Conservation (phyloP, 305 asterid genomes). For the Fraxinus platypoda region DNA sequence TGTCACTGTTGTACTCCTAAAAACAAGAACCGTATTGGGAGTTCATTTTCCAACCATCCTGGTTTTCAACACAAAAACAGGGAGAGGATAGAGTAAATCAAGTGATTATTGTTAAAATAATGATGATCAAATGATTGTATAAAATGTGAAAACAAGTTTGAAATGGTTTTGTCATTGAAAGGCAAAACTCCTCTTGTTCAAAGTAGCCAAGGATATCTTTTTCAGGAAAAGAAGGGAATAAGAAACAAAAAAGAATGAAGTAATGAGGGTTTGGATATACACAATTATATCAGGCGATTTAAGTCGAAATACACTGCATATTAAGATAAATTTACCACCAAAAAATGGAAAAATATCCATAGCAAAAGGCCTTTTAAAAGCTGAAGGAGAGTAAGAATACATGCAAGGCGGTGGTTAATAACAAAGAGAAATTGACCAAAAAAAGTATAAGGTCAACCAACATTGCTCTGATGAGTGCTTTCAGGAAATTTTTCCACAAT, state of each 20-base stretch:
- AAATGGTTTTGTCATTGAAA: neutral
- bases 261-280: neutral
- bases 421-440: slow-evolving; percentile 1
- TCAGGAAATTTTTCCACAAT: slow-evolving; percentile 5
- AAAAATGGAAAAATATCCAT: neutral
- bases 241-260: neutral
- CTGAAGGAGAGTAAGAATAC: neutral
- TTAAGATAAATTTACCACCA: neutral
- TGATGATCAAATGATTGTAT: neutral
- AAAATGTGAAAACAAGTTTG: neutral
- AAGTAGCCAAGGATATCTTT: neutral
- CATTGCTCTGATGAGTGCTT: neutral
- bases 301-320: neutral
- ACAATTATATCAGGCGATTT: neutral
- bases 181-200: slow-evolving; percentile 2
- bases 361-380: neutral
- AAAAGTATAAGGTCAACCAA: slow-evolving; percentile 7
- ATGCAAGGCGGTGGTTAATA: neutral
- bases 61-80: neutral
- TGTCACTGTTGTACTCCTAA: neutral
- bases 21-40: neutral
- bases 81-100: neutral
- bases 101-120: neutral
- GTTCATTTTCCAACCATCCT: neutral
- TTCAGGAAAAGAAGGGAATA: neutral